A percentile compares a stretch with the other conserved stretches of the same genome.
Evolutionary conservation across 495 filamentous ascomycete genomes (phyloP).

Genomic region (Schizothecium vesticola): DNA sequence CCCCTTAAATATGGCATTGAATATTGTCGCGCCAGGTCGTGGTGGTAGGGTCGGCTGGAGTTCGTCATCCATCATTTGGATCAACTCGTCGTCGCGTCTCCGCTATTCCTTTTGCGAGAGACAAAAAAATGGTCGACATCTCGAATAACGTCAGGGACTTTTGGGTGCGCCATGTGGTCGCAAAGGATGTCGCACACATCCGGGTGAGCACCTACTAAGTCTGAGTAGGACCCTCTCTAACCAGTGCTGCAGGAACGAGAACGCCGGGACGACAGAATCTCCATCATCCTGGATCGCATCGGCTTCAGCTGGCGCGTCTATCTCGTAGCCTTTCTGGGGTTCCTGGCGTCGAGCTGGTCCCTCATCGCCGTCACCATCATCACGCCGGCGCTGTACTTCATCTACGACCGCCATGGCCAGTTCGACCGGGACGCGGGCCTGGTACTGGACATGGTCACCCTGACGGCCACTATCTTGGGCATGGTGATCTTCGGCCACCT

Average conservation of each 20-base stretch:
- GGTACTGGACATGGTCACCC: conserved; percentile 29
- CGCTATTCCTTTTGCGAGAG: not conserved
- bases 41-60: not conserved
- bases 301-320: conserved; percentile 10
- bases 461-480: conserved; percentile 54
- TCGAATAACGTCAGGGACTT: not conserved
- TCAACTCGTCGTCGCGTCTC: not conserved
- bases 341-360: conserved; percentile 6
- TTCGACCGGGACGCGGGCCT: not conserved
- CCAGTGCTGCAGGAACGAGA: conserved; percentile 1
- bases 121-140: not conserved
- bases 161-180: not conserved
- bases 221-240: not conserved
- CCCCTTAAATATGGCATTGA: not conserved
- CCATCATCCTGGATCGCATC: conserved; percentile 7
- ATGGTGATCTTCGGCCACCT: conserved; percentile 58
- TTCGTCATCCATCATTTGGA: not conserved
- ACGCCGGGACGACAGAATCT: conserved; percentile 6
- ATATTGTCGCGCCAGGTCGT: not conserved
- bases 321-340: conserved; percentile 4
- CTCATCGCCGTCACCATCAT: conserved; percentile 7
- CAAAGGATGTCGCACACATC: conserved; percentile 4
- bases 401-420: conserved; percentile 1
- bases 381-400: conserved; percentile 9
- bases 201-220: not conserved